These are phyloP conservation scores for Fereydounia khargensis DNA, from an alignment of 1,284 basidiomycete genomes.

Conservation along the genomic window DNA sequence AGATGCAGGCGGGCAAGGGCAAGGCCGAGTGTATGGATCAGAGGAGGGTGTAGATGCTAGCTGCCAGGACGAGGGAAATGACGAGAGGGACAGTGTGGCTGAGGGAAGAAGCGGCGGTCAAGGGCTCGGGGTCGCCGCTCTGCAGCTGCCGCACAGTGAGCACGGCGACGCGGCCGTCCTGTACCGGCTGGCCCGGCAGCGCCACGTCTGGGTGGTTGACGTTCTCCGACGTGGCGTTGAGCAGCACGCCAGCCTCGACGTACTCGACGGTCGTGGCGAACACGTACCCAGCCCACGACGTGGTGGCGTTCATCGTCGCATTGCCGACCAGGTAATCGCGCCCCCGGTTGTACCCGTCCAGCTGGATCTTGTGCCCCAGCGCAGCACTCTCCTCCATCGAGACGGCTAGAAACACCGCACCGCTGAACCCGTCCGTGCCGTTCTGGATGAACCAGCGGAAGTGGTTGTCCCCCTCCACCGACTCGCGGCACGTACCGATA, in stretches of 20 bases:
- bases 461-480: conserved; percentile 82
- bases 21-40: no score
- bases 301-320: conserved; percentile 29
- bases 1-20: no score
- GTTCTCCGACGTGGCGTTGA: conserved; percentile 60
- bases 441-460: conserved; percentile 86
- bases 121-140: neutral
- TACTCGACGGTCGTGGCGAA: conserved; percentile 47
- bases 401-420: conserved; percentile 77
- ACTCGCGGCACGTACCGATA: conserved; percentile 63
- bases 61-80: neutral
- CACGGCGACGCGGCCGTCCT: conserved; percentile 82
- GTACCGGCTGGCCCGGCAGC: conserved; percentile 65
- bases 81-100: neutral
- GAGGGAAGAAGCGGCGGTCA: neutral
- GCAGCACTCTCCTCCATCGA: conserved; percentile 38
- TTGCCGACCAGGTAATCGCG: conserved; percentile 70
- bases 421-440: conserved; percentile 66
- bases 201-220: conserved; percentile 70
- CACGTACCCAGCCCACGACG: conserved; percentile 24
- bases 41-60: no score
- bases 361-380: conserved; percentile 32
- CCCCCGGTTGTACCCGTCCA: conserved; percentile 47
- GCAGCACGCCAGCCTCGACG: conserved; percentile 44
- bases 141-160: conserved; percentile 65